Evolutionary conservation across 2,329 filamentous ascomycete species (phyloP).

Genomic region (Cladorrhinum sp.): DNA sequence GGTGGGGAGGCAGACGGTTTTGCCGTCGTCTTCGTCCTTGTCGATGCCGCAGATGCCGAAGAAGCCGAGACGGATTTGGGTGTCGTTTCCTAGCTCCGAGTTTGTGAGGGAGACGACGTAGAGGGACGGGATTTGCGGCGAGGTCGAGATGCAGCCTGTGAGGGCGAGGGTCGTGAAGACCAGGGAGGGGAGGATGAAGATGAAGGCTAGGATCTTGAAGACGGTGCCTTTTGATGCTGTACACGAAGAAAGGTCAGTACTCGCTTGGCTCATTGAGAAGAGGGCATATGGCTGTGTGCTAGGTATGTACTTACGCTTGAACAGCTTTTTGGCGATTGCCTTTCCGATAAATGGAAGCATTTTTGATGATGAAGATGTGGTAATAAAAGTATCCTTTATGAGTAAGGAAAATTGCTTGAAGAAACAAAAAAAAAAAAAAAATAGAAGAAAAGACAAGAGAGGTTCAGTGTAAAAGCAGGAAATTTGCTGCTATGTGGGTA

Average conservation of each 20-base stretch:
- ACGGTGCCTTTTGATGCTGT: background rate
- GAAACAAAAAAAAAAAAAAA: background rate
- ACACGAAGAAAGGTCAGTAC: slow-evolving; percentile 8
- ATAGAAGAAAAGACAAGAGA: background rate
- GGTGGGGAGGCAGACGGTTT: slow-evolving; percentile 23
- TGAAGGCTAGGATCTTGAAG: slow-evolving; percentile 12
- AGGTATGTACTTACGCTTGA: slow-evolving; percentile 23
- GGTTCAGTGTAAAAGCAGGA: background rate
- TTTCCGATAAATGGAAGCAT: slow-evolving; percentile 13
- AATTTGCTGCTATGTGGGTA: background rate
- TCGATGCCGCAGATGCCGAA: slow-evolving; percentile 28
- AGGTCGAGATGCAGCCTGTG: slow-evolving; percentile 27
- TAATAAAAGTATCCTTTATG: background rate
- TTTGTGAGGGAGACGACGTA: slow-evolving; percentile 27
- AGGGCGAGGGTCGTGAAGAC: slow-evolving; percentile 26
- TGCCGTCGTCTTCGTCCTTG: slow-evolving; percentile 18
- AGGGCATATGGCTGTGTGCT: background rate
- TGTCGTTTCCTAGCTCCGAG: slow-evolving; percentile 7
- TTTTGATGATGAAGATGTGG: slow-evolving; percentile 3
- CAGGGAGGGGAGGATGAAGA: slow-evolving; percentile 25
- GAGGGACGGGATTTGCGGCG: slow-evolving; percentile 26
- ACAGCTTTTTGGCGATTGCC: slow-evolving; percentile 17
- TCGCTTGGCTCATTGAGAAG: slow-evolving; percentile 11
- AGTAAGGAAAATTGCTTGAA: no score
- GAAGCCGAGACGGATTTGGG: slow-evolving; percentile 28